A percentile compares a stretch with the other conserved stretches of the same genome.
phyloP scores from a whole-genome alignment of 352 stramenopile species.

The Pythium chondricola region DNA sequence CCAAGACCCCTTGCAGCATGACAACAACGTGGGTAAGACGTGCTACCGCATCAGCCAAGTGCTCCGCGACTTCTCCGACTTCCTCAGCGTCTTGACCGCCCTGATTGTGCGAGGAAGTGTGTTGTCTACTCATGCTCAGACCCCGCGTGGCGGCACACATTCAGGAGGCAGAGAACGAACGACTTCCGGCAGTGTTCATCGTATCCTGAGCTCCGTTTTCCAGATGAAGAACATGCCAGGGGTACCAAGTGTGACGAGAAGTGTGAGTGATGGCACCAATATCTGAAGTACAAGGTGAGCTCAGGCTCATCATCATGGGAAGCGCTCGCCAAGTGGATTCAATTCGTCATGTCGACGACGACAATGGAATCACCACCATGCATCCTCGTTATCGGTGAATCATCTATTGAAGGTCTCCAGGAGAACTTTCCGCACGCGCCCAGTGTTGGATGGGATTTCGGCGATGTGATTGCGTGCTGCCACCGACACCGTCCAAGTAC shows the following conservation, averaged over 20 bases:
- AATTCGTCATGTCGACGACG: no score
- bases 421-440: background rate
- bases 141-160: no score
- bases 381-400: no score
- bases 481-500: background rate
- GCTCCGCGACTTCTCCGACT: slow-evolving; percentile 76
- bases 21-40: slow-evolving; percentile 81
- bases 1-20: slow-evolving; percentile 55
- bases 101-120: slow-evolving; percentile 77
- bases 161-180: no score
- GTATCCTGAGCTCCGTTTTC: slow-evolving; percentile 18
- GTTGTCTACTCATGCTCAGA: no score
- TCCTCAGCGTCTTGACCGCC: slow-evolving; percentile 72
- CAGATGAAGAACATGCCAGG: slow-evolving; percentile 19
- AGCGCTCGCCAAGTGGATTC: no score
- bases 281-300: no score
- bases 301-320: no score
- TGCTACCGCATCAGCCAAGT: slow-evolving; percentile 84
- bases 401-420: no score
- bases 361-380: no score
- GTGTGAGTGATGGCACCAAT: no score
- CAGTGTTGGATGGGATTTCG: background rate
- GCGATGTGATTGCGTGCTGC: background rate
- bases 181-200: background rate
- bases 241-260: no score